phyloP scores from a whole-genome alignment of 2,329 filamentous ascomycete species.

The Diaporthe sp. region DNA sequence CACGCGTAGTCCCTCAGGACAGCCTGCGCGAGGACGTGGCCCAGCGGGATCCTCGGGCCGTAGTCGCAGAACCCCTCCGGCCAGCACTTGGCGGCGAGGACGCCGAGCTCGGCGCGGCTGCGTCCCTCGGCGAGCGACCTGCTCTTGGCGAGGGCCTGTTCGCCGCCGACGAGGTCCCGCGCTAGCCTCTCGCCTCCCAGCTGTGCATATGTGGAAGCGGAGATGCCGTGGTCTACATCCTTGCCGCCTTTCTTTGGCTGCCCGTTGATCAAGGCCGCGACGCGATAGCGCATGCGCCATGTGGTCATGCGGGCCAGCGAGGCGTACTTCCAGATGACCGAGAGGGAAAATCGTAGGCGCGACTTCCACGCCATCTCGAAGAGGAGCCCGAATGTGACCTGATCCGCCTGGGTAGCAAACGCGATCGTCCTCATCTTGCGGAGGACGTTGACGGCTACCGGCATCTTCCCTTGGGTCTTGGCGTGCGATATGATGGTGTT shows the following conservation, averaged over 20 bases:
- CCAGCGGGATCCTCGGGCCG: constrained; percentile 26
- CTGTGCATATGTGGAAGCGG: background rate
- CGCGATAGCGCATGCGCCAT: constrained; percentile 48
- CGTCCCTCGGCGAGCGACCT: background rate
- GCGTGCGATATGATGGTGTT: constrained; percentile 51
- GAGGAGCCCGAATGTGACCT: constrained; percentile 54
- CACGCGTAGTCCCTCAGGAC: constrained; percentile 19
- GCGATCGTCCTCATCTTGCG: constrained; percentile 44
- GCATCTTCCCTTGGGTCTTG: constrained; percentile 43
- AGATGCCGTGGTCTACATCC: background rate
- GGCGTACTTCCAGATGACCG: constrained; percentile 53
- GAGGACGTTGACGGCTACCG: constrained; percentile 44
- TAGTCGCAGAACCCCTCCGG: constrained; percentile 30
- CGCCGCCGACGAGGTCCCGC: constrained; percentile 36
- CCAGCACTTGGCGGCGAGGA: constrained; percentile 21
- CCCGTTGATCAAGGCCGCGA: constrained; percentile 32
- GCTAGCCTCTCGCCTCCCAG: constrained; percentile 36
- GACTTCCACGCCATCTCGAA: constrained; percentile 53
- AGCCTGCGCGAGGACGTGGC: constrained; percentile 14
- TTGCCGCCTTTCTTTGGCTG: background rate
- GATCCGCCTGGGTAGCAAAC: constrained; percentile 44
- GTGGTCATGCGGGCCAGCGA: constrained; percentile 45
- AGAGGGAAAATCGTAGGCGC: constrained; percentile 50
- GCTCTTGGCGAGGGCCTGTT: constrained; percentile 16
- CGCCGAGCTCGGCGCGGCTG: constrained; percentile 6